Conservation (phyloP, 805 yeast genomes). For the Saccharomycopsis sp. region DNA sequence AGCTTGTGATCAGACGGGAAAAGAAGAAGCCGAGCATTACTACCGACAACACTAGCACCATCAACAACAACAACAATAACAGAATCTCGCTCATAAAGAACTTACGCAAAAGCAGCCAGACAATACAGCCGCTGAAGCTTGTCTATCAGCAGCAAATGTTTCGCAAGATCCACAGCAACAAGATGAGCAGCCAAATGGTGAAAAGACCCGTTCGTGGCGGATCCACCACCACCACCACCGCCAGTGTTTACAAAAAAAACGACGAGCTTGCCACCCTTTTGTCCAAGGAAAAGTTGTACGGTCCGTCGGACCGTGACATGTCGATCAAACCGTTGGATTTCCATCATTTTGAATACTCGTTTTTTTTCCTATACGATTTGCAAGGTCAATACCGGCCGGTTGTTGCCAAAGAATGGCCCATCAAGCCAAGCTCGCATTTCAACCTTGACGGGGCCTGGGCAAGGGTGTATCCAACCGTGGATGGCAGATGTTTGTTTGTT, state of each 20-base stretch:
- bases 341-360: slow-evolving; percentile 68
- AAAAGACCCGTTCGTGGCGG: too few species aligned
- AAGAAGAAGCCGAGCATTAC: neutral
- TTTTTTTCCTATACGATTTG: slow-evolving; percentile 72
- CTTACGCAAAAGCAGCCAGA: slow-evolving; percentile 7
- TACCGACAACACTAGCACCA: neutral
- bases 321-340: slow-evolving; percentile 76
- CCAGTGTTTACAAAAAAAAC: slow-evolving; percentile 1
- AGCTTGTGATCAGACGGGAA: neutral
- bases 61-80: slow-evolving; percentile 6
- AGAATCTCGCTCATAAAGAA: slow-evolving; percentile 11
- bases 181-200: slow-evolving; percentile 3
- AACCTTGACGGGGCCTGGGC: slow-evolving; percentile 38
- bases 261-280: slow-evolving; percentile 51
- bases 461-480: slow-evolving; percentile 47
- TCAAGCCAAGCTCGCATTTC: slow-evolving; percentile 21
- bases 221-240: neutral
- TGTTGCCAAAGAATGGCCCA: slow-evolving; percentile 73
- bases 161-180: slow-evolving; percentile 4
- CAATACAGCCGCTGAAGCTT: slow-evolving; percentile 2
- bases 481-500: slow-evolving; percentile 80
- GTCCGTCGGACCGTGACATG: slow-evolving; percentile 85
- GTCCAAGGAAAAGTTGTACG: slow-evolving; percentile 76
- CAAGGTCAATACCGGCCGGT: slow-evolving; percentile 73
- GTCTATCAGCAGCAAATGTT: slow-evolving; percentile 16